These are phyloP conservation scores for Handroanthus guayacan DNA, from an alignment of 257 asterid species.

Conservation along the genomic window DNA sequence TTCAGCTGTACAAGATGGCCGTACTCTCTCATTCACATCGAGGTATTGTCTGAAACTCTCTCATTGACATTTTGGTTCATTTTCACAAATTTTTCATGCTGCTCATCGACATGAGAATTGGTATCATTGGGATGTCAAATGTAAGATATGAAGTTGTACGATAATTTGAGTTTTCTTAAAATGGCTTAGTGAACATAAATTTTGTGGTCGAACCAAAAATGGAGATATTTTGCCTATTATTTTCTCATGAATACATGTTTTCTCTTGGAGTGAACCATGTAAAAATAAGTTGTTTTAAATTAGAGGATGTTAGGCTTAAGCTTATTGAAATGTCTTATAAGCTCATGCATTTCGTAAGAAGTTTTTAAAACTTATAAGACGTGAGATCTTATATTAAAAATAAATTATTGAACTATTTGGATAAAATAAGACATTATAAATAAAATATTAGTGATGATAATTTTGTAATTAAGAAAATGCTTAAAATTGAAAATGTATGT, in stretches of 20 bases:
- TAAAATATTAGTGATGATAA: too few species aligned
- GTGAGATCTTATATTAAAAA: too few species aligned
- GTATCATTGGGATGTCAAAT: too few species aligned
- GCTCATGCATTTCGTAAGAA: too few species aligned
- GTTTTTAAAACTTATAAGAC: too few species aligned
- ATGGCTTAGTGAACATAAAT: background rate
- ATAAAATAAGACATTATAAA: too few species aligned
- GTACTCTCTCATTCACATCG: constrained; percentile 56
- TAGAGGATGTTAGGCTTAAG: too few species aligned
- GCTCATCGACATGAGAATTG: background rate
- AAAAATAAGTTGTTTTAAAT: background rate
- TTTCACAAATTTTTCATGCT: background rate
- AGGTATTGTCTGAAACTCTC: constrained; percentile 48
- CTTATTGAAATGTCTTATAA: too few species aligned
- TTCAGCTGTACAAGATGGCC: constrained; percentile 56
- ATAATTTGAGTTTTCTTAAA: background rate
- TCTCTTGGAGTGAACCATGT: background rate
- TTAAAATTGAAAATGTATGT: too few species aligned
- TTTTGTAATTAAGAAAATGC: too few species aligned
- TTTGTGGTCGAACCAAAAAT: background rate
- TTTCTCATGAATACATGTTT: background rate
- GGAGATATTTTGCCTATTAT: background rate
- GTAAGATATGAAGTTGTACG: background rate
- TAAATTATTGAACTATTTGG: too few species aligned
- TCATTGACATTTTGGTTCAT: background rate